Base-by-base conservation (phyloP, 2,329 filamentous ascomycete species). In the Aulographum hederae region DNA sequence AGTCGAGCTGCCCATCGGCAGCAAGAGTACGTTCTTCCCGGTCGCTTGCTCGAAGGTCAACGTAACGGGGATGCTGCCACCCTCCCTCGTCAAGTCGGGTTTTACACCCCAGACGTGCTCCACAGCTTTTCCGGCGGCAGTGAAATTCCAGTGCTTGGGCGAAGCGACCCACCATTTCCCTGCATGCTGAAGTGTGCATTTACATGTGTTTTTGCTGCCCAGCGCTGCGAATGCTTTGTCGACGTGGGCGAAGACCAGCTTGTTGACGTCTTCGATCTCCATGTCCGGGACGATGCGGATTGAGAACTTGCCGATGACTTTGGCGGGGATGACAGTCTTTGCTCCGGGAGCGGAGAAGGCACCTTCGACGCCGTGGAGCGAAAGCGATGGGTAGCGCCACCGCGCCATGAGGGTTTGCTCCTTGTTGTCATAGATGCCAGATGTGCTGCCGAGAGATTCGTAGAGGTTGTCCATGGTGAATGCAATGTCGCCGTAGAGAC, bases 91-190 rank as follows among this genome's bases (percentile, higher is more conserved):
- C 57, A 93, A 78, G 59, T 98, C 89, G 17, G 89, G 89, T 61
- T 84, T 68, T 33, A 93, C 78, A 33, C 80, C 80, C 70, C 84
- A 98, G 23, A 98, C 89, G 41, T 82, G 73, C 64, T 95, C 78
- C 20, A 89, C 84, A n/a, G 89, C 89, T 68, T 93, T 95, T 49
- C 77, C 73, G 11, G 89, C 89, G 17, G 86, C 86, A 18, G 73
- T 70, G 60, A 95, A 98, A 67, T 98, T 98, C 84, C 89, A 95
- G 67, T 98, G 86, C 61, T 92, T 89, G 18, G 89, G 86, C 50
- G 78, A 85, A 29, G 91, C 84, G 30, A 92, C 84, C 89, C 89
- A 98, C 89, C 89, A 98, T 61, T 94, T 94, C 44, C 89, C 89
- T 37, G 74, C 76, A 63, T 98, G 89, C 57, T 86, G 75, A 36